Conservation (phyloP, 768 basidiomycete species). For the Chalciporus sphaerocephalus region DNA sequence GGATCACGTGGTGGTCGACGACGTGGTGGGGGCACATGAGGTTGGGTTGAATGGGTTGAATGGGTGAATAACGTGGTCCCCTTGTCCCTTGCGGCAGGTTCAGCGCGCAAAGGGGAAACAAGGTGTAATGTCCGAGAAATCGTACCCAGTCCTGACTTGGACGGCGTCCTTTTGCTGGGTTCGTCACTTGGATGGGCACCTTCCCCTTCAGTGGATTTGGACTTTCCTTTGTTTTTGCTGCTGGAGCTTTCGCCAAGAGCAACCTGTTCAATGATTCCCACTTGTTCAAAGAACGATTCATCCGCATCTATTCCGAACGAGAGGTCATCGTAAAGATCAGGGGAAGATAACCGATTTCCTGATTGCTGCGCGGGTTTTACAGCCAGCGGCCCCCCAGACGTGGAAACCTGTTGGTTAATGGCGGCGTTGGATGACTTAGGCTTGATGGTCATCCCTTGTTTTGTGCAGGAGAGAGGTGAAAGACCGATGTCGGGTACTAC, state of each 20-base stretch:
- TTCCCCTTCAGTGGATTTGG: conserved; percentile 5
- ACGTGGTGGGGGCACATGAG: conserved; percentile 10
- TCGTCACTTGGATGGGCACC: neutral
- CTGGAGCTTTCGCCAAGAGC: conserved; percentile 10
- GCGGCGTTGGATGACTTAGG: conserved; percentile 17
- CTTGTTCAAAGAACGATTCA: conserved; percentile 39
- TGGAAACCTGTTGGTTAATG: conserved; percentile 4
- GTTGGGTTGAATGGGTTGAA: conserved; percentile 10
- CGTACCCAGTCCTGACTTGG: conserved; percentile 16
- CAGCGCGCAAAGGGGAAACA: conserved; percentile 9
- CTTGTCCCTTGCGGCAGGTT: conserved; percentile 13
- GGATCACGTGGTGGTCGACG: conserved; percentile 17
- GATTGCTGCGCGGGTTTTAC: conserved; percentile 1
- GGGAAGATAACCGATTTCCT: conserved; percentile 14
- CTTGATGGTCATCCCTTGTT: conserved; percentile 25
- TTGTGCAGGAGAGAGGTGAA: conserved; percentile 29
- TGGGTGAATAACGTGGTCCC: conserved; percentile 14
- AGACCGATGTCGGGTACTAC: conserved; percentile 26
- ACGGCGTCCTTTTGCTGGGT: conserved; percentile 2
- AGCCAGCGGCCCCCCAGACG: conserved; percentile 7
- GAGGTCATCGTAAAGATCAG: conserved; percentile 33
- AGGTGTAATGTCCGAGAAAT: conserved; percentile 7
- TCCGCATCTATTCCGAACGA: conserved; percentile 34
- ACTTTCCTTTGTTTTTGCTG: conserved; percentile 23
- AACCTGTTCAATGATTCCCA: conserved; percentile 26